Evolutionary conservation across 2,329 filamentous ascomycete genomes (phyloP), one percentile per base, ranked within the genome.

Genomic region (Rutstroemia sydowiana): DNA sequence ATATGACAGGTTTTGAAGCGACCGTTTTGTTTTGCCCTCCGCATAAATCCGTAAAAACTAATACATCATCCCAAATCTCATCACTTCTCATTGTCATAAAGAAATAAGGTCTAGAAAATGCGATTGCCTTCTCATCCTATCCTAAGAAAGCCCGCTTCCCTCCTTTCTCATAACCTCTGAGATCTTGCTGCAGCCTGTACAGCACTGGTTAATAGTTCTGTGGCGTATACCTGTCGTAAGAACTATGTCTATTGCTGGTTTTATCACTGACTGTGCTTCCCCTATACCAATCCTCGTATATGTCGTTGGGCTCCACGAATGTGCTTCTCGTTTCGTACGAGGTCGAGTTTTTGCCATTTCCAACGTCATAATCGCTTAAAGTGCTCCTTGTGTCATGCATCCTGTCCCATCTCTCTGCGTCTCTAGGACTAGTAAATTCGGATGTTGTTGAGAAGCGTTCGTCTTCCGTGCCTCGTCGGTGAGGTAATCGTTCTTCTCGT

Each of bases 391-490:
- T 28, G 11, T 52, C 62, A 28, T 60, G 56, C 10, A 61, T 55
- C 7, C 62, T 53, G 53, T 65, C 63, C 58, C 59, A 64, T 43
- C 56, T 58, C 50, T 65, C 63, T 14, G 63, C 62, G 51, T 65
- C 62, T 37, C 61, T 54, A 3, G 63, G 63, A 55, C 58, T 61
- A 20, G 57, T 62, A 37, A 64, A 61, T 7, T 65, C 62, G 13
- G 56, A 40, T 16, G 57, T 52, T 40, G 55, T 52, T 3, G 49
- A 30, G 43, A 47, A 41, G n/a, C 34, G 49, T 9, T 63, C 60
- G 3, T 63, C 62, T 8, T 63, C 62, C 5, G 53, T 45, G 9
- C 51, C 53, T 45, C 56, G 51, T 3, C 57, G 40, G 28, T 57
- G 53, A 30, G 48, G 49, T 2, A 31, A 26, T 6, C 57, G 55